Evolutionary conservation across 352 stramenopile species (phyloP), one percentile per base, ranked within the genome.

Genomic region (Pythium pectinolyticum): DNA sequence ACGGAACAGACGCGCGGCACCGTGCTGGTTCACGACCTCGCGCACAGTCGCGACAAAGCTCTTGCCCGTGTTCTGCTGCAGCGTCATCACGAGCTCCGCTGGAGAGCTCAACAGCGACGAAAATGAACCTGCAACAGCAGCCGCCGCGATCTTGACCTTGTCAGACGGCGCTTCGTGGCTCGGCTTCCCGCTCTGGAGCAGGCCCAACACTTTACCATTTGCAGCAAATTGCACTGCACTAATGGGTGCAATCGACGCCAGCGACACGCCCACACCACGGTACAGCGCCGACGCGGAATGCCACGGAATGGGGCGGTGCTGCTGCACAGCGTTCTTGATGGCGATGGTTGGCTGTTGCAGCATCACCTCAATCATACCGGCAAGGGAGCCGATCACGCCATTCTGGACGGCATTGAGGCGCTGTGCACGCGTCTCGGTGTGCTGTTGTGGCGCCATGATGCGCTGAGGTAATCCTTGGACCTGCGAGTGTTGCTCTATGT

Each of bases 251-350:
- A 94, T 91, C 34, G 86, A 94, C 37, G 72, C 76, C 37, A 92
- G 68, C 50, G 82, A 90, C 34, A 94, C 77, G 34, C 83, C 83
- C 24, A 94, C 84, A 43, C 86, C 86, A 34, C 86, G 86, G 58
- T 92, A 94, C 27, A 94, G 73, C 48, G 75, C 74, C 3, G 75
- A 63, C 35, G 77, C 66, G 25, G 78, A 77, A 24, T 49, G 41
- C 82, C 82, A 92, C 46, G 73, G 61, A 55, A 95, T 86, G 34
- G 80, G 74, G 20, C 74, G 78, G 31, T 74, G 67, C 75, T 95
- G 86, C 79, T 95, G 86, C 35, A 93, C 74, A 32, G 84, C 81
- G 61, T 93, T 93, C 67, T 95, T 95, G 31, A 95, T 87, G 67
- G 84, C 82, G 48, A 95, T 77, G 6, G 82, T 90, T 9, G 86